Evolutionary conservation across 495 filamentous ascomycete genomes (phyloP).

Genomic region (Penicillium odoratum): DNA sequence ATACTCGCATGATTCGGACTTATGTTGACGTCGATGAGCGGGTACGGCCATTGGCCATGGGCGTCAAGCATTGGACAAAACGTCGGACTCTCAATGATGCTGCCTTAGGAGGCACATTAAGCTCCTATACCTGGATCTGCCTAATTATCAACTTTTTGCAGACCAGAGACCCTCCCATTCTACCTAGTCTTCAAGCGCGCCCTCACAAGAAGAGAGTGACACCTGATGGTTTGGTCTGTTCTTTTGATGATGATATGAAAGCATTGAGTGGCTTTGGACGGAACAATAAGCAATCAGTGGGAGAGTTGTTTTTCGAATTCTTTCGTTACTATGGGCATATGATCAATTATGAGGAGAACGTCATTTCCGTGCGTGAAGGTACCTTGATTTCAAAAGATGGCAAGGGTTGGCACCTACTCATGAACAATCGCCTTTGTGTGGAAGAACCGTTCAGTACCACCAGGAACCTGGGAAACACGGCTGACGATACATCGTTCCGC

Average conservation of each 20-base stretch:
- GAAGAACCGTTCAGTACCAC: constrained; percentile 93
- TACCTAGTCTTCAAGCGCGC: constrained; percentile 82
- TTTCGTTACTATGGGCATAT: constrained; percentile 94
- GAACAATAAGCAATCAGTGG: constrained; percentile 79
- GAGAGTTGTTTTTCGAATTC: constrained; percentile 85
- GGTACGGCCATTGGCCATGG: constrained; percentile 90
- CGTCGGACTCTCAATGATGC: constrained; percentile 91
- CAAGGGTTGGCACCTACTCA: constrained; percentile 78
- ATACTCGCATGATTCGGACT: constrained; percentile 96
- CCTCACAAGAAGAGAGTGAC: constrained; percentile 61
- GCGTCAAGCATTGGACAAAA: constrained; percentile 96
- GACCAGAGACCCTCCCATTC: constrained; percentile 79
- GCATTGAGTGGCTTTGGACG: constrained; percentile 70
- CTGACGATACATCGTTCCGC: constrained; percentile 88
- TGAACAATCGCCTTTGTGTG: constrained; percentile 84
- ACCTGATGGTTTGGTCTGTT: constrained; percentile 62
- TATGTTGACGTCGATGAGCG: constrained; percentile 93
- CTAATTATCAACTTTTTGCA: constrained; percentile 97
- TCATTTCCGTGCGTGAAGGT: constrained; percentile 85
- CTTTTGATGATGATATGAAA: constrained; percentile 83
- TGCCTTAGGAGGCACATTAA: constrained; percentile 88
- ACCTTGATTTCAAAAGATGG: constrained; percentile 77
- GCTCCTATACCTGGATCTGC: constrained; percentile 99
- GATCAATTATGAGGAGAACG: constrained; percentile 80
- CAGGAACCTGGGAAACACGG: constrained; percentile 97